Base-by-base conservation (phyloP, 805 yeast genomes). In the Candida sakaeoensis region DNA sequence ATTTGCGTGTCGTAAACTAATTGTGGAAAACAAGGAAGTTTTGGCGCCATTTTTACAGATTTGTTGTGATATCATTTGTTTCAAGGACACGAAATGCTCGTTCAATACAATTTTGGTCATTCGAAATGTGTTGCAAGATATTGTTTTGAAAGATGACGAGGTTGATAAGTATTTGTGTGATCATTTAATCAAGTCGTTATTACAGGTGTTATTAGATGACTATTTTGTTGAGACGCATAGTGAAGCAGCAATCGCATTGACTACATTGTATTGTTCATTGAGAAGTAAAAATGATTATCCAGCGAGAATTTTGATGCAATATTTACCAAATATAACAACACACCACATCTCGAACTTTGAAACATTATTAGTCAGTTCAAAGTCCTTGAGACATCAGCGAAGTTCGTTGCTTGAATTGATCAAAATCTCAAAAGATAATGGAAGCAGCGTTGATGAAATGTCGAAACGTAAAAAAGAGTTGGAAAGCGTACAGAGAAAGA, bases 31-130 rank as follows among this genome's bases (percentile, higher is more conserved):
- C 53, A 74, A 79, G 43, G 75, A 70, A 27, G 73, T 87, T 5
- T 70, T 91, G 51, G 95, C 87, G 0, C 89, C 95, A 16, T 80
- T 90, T 45, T 62, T 91, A 48, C 79, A 79, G 42, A 63, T 91
- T 26, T 68, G 91, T 47, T 79, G 82, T 44, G 90, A 86, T 56
- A 72, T 91, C 16, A 80, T 91, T 51, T 72, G 77, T 47, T 85
- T 88, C 57, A 86, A 85, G 52, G 99, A 91, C 56, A 85, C 93
- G 24, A 83, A 93, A 54, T 91, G 98, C 58, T 82, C 95, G 4
- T 91, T 85, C 65, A 93, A 93, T 59, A 85, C 95, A 2, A 83
- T 91, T 36, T 63, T 91, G 43, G 80, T 91, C 22, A 71, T 91
- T 43, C 74, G 95, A 45, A 82, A 85, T 45, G 71, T 90, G 41